Evolutionary conservation across 495 filamentous ascomycete species (phyloP).

Genomic region (Penicillium daleae): DNA sequence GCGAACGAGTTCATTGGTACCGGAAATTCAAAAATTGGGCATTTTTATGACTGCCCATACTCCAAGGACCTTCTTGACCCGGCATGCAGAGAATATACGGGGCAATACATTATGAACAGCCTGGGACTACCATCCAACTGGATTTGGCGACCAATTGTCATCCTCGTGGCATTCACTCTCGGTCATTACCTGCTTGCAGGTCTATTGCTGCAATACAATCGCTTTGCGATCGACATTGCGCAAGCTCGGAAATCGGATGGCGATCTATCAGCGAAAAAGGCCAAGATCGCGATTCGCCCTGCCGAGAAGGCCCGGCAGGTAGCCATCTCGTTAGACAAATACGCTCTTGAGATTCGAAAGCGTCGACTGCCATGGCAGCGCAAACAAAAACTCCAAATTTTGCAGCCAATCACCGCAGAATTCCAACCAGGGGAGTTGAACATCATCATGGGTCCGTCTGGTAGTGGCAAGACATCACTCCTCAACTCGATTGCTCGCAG

Average conservation of each 20-base stretch:
- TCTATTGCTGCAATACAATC: conserved; percentile 59
- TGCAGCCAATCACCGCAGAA: conserved; percentile 62
- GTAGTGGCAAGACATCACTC: conserved; percentile 72
- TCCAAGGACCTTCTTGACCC: conserved; percentile 59
- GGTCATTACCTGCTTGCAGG: conserved; percentile 60
- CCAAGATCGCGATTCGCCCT: conserved; percentile 56
- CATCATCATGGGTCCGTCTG: conserved; percentile 78
- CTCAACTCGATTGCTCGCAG: conserved; percentile 70
- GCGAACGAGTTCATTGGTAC: conserved; percentile 69
- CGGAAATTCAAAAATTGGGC: conserved; percentile 36
- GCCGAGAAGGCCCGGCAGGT: conserved; percentile 58
- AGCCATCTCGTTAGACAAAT: conserved; percentile 62
- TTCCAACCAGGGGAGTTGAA: conserved; percentile 69
- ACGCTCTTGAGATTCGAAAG: conserved; percentile 65
- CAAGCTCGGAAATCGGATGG: conserved; percentile 56
- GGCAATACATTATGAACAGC: conserved; percentile 65
- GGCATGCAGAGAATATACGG: conserved; percentile 67
- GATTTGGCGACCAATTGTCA: conserved; percentile 64
- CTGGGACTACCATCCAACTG: conserved; percentile 66
- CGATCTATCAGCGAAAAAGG: conserved; percentile 63
- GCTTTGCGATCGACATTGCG: conserved; percentile 63
- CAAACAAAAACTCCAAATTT: conserved; percentile 57
- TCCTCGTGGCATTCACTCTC: conserved; percentile 58
- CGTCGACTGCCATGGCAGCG: conserved; percentile 46
- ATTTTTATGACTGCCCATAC: conserved; percentile 70